These are phyloP conservation scores for Funneliformis geosporum DNA, from an alignment of 192 early-diverging fungal genomes.

Conservation along the genomic window DNA sequence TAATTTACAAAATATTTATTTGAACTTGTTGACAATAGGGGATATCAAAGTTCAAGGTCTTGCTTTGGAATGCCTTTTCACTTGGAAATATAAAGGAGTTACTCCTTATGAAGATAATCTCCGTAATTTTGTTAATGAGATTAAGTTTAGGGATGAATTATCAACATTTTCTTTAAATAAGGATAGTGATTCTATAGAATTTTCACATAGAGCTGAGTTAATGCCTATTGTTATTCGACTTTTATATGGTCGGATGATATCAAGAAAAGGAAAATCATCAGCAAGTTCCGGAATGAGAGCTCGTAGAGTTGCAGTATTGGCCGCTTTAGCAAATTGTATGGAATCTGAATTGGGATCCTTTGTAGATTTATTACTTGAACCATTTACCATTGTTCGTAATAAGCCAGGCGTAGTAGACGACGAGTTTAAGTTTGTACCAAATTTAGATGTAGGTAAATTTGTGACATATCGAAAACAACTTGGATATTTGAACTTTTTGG, in stretches of 20 bases:
- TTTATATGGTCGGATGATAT: constrained; percentile 89
- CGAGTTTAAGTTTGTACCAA: constrained; percentile 46
- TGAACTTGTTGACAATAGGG: constrained; percentile 77
- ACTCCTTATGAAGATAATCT: constrained; percentile 76
- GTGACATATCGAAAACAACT: constrained; percentile 64
- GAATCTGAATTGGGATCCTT: constrained; percentile 69
- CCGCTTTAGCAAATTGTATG: constrained; percentile 71
- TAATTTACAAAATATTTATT: constrained; percentile 61
- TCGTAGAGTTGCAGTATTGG: constrained; percentile 81
- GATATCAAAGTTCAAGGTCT: constrained; percentile 76
- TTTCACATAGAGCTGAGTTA: constrained; percentile 66
- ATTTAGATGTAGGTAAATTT: constrained; percentile 36
- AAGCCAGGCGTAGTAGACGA: constrained; percentile 41
- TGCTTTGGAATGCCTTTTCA: constrained; percentile 82
- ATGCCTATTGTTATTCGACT: constrained; percentile 80
- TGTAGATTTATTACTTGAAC: constrained; percentile 78
- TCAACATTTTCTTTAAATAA: constrained; percentile 71
- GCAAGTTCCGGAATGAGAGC: constrained; percentile 68
- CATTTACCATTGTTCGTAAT: constrained; percentile 62
- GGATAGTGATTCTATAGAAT: constrained; percentile 60
- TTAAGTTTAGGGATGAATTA: constrained; percentile 90
- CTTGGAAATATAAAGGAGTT: constrained; percentile 75
- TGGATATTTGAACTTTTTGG: constrained; percentile 77
- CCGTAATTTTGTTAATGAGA: constrained; percentile 75
- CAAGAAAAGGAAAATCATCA: constrained; percentile 71